phyloP scores from a whole-genome alignment of 495 filamentous ascomycete genomes.

The Xylaria castorea region DNA sequence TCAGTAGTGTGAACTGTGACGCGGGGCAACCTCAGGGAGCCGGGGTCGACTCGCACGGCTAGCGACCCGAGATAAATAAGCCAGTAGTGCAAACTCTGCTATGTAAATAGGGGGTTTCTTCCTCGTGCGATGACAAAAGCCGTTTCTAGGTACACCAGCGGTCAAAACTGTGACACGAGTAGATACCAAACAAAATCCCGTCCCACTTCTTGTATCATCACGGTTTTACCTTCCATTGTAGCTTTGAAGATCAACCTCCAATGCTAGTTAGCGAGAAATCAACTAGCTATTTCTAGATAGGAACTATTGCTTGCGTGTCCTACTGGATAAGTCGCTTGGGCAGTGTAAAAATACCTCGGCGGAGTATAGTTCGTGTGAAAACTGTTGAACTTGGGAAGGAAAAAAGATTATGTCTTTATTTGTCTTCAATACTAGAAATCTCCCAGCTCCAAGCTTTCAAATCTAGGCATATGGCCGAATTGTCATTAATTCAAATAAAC shows the following conservation, averaged over 20 bases:
- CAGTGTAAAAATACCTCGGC: background rate
- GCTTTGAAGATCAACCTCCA: background rate
- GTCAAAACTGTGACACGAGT: background rate
- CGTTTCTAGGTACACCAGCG: background rate
- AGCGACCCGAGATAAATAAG: background rate
- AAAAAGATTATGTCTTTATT: background rate
- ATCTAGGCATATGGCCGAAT: conserved; percentile 22
- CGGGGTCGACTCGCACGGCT: background rate
- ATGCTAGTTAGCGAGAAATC: background rate
- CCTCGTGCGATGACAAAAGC: background rate
- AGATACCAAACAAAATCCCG: background rate
- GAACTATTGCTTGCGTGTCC: background rate
- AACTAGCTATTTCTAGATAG: background rate
- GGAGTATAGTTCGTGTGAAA: background rate
- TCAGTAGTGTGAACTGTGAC: too few relatives aligned
- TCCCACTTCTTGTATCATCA: background rate
- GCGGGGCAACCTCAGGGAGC: background rate
- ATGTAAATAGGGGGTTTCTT: background rate
- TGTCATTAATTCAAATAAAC: conserved; percentile 23
- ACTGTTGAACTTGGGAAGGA: background rate
- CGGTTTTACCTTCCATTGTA: background rate
- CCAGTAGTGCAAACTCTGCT: background rate
- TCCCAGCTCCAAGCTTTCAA: conserved; percentile 19
- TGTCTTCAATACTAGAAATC: conserved; percentile 2
- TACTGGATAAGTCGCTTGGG: background rate